These are phyloP conservation scores for Penicillium vulpinum DNA, from an alignment of 2,329 filamentous ascomycete genomes.

Conservation along the genomic window DNA sequence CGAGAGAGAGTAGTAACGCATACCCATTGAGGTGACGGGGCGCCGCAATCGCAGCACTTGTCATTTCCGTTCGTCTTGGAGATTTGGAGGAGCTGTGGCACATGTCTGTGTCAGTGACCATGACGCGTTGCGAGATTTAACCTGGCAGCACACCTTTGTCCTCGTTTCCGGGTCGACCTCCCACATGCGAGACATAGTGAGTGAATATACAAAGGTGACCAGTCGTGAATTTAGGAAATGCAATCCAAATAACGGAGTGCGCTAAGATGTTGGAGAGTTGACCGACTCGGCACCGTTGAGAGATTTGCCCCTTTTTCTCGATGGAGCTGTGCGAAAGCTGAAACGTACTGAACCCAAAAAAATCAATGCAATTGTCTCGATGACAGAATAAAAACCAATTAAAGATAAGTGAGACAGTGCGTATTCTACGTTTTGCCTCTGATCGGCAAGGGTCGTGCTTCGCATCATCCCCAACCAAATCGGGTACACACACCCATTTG, in stretches of 20 bases:
- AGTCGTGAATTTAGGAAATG: neutral
- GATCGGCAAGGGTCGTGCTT: constrained; percentile 26
- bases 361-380: neutral
- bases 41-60: constrained; percentile 90
- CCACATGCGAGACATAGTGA: constrained; percentile 75
- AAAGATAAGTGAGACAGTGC: neutral
- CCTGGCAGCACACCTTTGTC: constrained; percentile 68
- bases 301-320: constrained; percentile 1
- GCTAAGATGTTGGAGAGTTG: constrained; percentile 3
- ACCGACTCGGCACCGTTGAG: constrained; percentile 1
- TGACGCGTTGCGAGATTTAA: neutral
- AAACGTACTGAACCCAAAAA: neutral
- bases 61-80: constrained; percentile 90
- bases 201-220: constrained; percentile 9
- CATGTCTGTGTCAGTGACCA: constrained; percentile 14
- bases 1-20: constrained; percentile 30
- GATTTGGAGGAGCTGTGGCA: constrained; percentile 74
- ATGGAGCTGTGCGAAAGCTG: neutral
- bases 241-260: constrained; percentile 12
- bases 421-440: constrained; percentile 16
- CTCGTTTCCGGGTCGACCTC: constrained; percentile 97
- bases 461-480: constrained; percentile 19
- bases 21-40: constrained; percentile 97
- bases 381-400: neutral
- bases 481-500: neutral